A percentile compares a stretch with the other conserved stretches of the same genome.
Conservation (phyloP, 169 alveolate species). For the Plasmodium ovale region DNA sequence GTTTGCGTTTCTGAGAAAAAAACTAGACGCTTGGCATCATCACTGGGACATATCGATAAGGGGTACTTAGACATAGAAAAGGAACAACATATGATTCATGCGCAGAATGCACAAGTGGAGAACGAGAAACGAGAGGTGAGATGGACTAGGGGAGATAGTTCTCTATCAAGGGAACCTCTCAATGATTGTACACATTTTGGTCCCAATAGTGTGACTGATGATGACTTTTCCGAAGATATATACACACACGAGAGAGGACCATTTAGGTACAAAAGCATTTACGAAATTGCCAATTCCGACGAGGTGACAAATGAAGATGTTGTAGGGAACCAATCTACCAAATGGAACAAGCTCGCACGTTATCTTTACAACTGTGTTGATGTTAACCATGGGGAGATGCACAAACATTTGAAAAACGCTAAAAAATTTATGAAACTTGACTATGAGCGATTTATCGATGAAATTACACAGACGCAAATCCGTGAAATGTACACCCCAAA, state of each 20-base stretch:
- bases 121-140: no score
- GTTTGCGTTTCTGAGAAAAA: slow-evolving; percentile 25
- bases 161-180: no score
- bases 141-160: no score
- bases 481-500: no score
- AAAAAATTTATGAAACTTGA: slow-evolving; percentile 50
- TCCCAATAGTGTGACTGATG: background rate
- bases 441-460: slow-evolving; percentile 6
- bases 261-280: slow-evolving; percentile 36
- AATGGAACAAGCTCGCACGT: background rate
- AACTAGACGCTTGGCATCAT: background rate
- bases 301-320: background rate
- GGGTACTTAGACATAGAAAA: no score
- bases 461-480: slow-evolving; percentile 4
- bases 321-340: background rate
- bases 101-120: no score
- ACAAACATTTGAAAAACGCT: slow-evolving; percentile 9
- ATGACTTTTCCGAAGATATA: background rate
- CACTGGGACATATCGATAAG: no score
- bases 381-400: background rate
- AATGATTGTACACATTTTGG: no score
- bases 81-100: no score
- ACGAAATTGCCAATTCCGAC: background rate
- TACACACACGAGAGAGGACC: background rate
- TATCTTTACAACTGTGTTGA: background rate